phyloP scores from a whole-genome alignment of 306 rosid species.

The Gillenia trifoliata region DNA sequence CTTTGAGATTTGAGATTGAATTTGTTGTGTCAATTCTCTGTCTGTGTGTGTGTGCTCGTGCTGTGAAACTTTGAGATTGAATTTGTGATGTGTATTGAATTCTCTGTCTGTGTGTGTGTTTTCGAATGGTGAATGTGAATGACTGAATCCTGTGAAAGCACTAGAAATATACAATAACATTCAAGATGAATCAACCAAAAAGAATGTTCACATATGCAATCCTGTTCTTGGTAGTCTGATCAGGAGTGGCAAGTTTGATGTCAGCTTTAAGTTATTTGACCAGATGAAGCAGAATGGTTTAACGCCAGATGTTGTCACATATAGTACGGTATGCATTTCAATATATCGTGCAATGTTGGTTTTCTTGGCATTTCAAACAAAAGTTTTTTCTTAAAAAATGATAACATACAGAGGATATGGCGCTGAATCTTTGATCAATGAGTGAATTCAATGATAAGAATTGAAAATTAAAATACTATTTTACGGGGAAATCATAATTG shows the following conservation, averaged over 20 bases:
- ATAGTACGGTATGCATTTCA: constrained; percentile 63
- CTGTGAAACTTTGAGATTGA: no score
- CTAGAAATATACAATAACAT: constrained; percentile 58
- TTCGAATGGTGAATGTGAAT: no score
- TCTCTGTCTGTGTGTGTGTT: no score
- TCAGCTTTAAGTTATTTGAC: constrained; percentile 52
- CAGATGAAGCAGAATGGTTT: constrained; percentile 79
- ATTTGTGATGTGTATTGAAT: no score
- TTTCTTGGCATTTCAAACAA: background rate
- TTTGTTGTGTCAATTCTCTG: no score
- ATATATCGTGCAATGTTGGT: constrained; percentile 1
- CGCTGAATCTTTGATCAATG: background rate
- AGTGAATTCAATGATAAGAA: background rate
- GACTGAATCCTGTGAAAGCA: constrained; percentile 54
- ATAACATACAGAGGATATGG: background rate
- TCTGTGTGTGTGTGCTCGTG: no score
- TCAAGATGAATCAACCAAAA: constrained; percentile 49
- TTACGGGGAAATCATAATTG: no score
- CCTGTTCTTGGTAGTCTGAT: constrained; percentile 64
- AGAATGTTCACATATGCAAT: constrained; percentile 62
- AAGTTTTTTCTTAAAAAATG: background rate
- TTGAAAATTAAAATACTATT: background rate
- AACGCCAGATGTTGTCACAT: constrained; percentile 72
- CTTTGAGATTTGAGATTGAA: no score
- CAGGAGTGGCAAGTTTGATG: constrained; percentile 58